phyloP scores from a whole-genome alignment of 345 rosid species.

The Pistacia atlantica region DNA sequence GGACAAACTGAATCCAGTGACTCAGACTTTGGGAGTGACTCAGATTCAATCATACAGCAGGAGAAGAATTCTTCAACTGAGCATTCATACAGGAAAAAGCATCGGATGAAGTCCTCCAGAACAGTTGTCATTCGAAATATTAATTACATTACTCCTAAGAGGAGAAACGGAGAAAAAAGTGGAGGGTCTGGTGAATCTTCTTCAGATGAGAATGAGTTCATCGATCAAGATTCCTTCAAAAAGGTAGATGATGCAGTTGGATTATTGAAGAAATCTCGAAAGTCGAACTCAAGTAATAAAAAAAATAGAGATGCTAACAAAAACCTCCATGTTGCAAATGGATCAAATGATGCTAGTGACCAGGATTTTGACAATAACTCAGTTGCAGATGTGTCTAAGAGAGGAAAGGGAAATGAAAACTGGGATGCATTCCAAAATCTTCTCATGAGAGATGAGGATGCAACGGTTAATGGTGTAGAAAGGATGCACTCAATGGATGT shows the following conservation, averaged over 20 bases:
- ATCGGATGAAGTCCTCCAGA: constrained; percentile 61
- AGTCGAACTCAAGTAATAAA: constrained; percentile 31
- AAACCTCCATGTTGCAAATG: constrained; percentile 23
- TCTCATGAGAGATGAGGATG: constrained; percentile 56
- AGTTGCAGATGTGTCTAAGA: constrained; percentile 23
- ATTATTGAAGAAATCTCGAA: constrained; percentile 38
- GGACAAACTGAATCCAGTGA: constrained; percentile 48
- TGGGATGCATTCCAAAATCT: constrained; percentile 80
- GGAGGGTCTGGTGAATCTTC: constrained; percentile 40
- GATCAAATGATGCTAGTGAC: constrained; percentile 23
- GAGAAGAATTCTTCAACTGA: constrained; percentile 46
- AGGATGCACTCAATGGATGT: constrained; percentile 33
- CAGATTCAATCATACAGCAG: constrained; percentile 43
- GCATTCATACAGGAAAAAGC: constrained; percentile 41
- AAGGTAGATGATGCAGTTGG: constrained; percentile 63
- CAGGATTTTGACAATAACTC: constrained; percentile 24
- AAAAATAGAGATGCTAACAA: constrained; percentile 36
- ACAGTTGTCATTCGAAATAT: constrained; percentile 85
- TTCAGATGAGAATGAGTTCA: constrained; percentile 50
- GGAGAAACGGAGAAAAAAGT: constrained; percentile 53
- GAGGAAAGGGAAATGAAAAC: constrained; percentile 46
- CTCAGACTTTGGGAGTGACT: constrained; percentile 54
- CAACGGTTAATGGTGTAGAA: constrained; percentile 19
- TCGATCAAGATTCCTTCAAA: constrained; percentile 52
- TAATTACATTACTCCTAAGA: constrained; percentile 82